Base-by-base conservation (phyloP, 768 basidiomycete species). In the Suillus sp. region DNA sequence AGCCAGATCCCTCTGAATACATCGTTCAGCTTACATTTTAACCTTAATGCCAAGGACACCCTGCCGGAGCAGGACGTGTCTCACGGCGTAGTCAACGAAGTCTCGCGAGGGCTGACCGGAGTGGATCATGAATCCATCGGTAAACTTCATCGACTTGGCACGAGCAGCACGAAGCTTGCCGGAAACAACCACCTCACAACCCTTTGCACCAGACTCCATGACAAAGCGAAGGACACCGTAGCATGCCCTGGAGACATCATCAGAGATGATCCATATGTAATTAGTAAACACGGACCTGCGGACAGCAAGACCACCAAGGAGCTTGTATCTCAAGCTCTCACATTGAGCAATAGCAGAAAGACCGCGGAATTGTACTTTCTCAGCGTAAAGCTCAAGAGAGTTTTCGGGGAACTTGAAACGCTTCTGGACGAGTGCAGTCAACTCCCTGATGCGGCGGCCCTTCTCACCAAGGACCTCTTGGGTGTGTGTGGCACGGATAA, bases 71-170 rank as follows among this genome's bases (percentile, higher is more conserved):
- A 99, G 86, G 72, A 99, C 97, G 83, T 99, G 97, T 70, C 97
- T 88, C 71, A 98, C 96, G 64, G 97, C 97, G 70, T 93, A 86
- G 82, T 99, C 96, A 66, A 99, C 95, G 72, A 96, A 99, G 77
- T 99, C 97, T 61, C 89, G 84, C 56, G 89, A 90, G 69, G 97
- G 97, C 82, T 99, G 97, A 87, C 96, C 96, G 67, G 96, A 97
- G 85, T 95, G 93, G 74, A 95, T 93, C 93, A 95, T 95, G 90
- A 98, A 98, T 61, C 97, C 97, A 74, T 99, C 97, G 75, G 96
- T 98, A 83, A 99, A 99, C 81, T 99, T 99, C 97, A 99, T 99
- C 22, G 95, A 93, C 82, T 99, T 99, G 74, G 97, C 97, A 86
- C 96, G 95, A 68, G 97, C 97, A 68, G 96, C 97, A 77, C 97